Evolutionary conservation across 2,329 filamentous ascomycete species (phyloP).

Genomic region (Phyllachora maydis): DNA sequence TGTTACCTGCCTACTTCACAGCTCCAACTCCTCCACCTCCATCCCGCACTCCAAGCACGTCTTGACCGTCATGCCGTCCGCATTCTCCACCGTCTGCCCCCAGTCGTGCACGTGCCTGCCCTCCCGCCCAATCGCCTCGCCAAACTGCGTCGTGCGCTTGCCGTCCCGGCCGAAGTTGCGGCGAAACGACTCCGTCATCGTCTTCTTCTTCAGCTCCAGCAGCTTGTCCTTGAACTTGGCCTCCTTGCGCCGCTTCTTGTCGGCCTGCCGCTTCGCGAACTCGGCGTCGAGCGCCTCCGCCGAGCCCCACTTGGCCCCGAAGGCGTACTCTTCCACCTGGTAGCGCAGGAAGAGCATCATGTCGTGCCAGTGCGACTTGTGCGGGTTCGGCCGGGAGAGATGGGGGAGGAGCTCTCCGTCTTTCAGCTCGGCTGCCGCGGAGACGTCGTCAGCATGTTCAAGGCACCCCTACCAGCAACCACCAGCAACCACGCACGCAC

Average conservation of each 20-base stretch:
- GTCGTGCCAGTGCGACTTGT: slow-evolving; percentile 91
- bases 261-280: slow-evolving; percentile 57
- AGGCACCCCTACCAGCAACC: too few species aligned
- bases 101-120: slow-evolving; percentile 82
- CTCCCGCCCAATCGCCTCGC: slow-evolving; percentile 47
- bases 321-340: slow-evolving; percentile 87
- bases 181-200: slow-evolving; percentile 74
- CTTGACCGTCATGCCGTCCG: slow-evolving; percentile 60
- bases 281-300: slow-evolving; percentile 71
- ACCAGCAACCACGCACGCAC: too few species aligned
- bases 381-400: slow-evolving; percentile 76
- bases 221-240: slow-evolving; percentile 82
- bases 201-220: slow-evolving; percentile 79
- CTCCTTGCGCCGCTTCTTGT: slow-evolving; percentile 74
- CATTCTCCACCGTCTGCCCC: slow-evolving; percentile 46
- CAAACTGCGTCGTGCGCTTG: slow-evolving; percentile 39
- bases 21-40: slow-evolving; percentile 59
- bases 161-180: slow-evolving; percentile 33
- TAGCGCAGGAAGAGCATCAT: slow-evolving; percentile 95
- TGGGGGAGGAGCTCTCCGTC: slow-evolving; percentile 76
- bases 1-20: too few species aligned
- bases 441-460: too few species aligned
- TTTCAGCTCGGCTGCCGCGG: slow-evolving; percentile 59
- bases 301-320: slow-evolving; percentile 79
- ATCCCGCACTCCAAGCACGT: slow-evolving; percentile 57